These are phyloP conservation scores for Amniculicola lignicola DNA, from an alignment of 495 filamentous ascomycete species.

Conservation along the genomic window DNA sequence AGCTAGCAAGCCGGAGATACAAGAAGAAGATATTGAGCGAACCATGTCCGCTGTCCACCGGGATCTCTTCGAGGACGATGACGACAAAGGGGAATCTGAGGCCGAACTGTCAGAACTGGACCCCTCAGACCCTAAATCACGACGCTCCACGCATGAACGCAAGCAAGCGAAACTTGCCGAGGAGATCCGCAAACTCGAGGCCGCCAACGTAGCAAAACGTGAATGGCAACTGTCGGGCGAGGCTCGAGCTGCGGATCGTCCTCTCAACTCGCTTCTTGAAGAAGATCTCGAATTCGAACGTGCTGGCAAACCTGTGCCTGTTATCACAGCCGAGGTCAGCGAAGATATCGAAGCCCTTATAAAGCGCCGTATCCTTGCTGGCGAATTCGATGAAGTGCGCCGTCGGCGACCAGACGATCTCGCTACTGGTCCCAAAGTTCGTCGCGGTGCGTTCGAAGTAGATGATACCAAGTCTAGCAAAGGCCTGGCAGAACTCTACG, in stretches of 20 bases:
- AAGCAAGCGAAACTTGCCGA: conserved; percentile 78
- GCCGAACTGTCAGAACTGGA: conserved; percentile 37
- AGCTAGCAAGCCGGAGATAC: conserved; percentile 35
- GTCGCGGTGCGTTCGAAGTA: conserved; percentile 70
- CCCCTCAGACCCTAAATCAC: conserved; percentile 51
- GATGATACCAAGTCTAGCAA: conserved; percentile 84
- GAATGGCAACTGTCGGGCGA: conserved; percentile 90
- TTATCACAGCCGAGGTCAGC: conserved; percentile 89
- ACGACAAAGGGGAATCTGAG: conserved; percentile 40
- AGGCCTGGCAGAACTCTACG: conserved; percentile 88
- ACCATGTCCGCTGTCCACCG: conserved; percentile 89
- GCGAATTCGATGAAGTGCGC: conserved; percentile 90
- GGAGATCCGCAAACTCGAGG: conserved; percentile 87
- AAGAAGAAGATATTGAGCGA: conserved; percentile 60
- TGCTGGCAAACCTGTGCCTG: conserved; percentile 89
- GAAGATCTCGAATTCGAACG: conserved; percentile 95
- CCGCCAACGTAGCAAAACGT: conserved; percentile 83
- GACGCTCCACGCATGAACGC: conserved; percentile 78
- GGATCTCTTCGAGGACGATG: conserved; percentile 81
- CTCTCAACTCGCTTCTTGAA: conserved; percentile 87
- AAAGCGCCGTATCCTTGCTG: conserved; percentile 85
- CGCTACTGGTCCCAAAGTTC: conserved; percentile 51
- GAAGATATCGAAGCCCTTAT: conserved; percentile 92
- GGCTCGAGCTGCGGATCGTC: conserved; percentile 75
- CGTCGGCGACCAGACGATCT: conserved; percentile 72